A percentile compares a stretch with the other conserved stretches of the same genome.
Conservation (phyloP, 2,329 filamentous ascomycete species). For the Coniochaeta pulveracea region DNA sequence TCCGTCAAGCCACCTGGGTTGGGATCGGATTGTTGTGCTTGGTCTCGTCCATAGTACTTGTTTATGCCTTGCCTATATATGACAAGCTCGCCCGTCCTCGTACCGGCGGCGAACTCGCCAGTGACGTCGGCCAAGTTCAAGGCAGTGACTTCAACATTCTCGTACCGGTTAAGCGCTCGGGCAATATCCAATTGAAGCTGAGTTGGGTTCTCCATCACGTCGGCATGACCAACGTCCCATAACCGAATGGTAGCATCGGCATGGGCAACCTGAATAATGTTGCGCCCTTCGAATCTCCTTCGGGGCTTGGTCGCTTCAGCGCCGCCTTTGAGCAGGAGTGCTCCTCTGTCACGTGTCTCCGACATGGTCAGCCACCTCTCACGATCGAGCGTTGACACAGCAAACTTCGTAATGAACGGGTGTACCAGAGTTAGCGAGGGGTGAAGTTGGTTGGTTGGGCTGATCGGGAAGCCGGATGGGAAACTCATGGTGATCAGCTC, state of each 20-base stretch:
- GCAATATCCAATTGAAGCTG: slow-evolving; percentile 81
- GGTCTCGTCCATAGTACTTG: slow-evolving; percentile 54
- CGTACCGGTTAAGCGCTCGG: slow-evolving; percentile 67
- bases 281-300: slow-evolving; percentile 71
- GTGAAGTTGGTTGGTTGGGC: slow-evolving; percentile 85
- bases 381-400: slow-evolving; percentile 64
- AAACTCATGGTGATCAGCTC: slow-evolving; percentile 87
- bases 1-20: slow-evolving; percentile 63
- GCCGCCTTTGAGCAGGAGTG: slow-evolving; percentile 68
- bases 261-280: slow-evolving; percentile 77
- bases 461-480: slow-evolving; percentile 82
- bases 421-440: slow-evolving; percentile 80
- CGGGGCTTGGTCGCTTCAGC: slow-evolving; percentile 57
- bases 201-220: slow-evolving; percentile 80
- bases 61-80: slow-evolving; percentile 87
- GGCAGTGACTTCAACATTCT: slow-evolving; percentile 65
- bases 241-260: slow-evolving; percentile 84
- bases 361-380: slow-evolving; percentile 80
- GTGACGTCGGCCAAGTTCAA: slow-evolving; percentile 72
- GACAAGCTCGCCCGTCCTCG: slow-evolving; percentile 71
- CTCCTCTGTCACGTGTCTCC: slow-evolving; percentile 73
- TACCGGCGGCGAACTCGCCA: slow-evolving; percentile 75
- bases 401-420: slow-evolving; percentile 69
- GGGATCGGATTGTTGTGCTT: slow-evolving; percentile 35
- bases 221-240: slow-evolving; percentile 86